Percentiles rank a stretch among this genome's conserved stretches.
phyloP scores from a whole-genome alignment of 768 basidiomycete species.

The Cystobasidium tubakii region DNA sequence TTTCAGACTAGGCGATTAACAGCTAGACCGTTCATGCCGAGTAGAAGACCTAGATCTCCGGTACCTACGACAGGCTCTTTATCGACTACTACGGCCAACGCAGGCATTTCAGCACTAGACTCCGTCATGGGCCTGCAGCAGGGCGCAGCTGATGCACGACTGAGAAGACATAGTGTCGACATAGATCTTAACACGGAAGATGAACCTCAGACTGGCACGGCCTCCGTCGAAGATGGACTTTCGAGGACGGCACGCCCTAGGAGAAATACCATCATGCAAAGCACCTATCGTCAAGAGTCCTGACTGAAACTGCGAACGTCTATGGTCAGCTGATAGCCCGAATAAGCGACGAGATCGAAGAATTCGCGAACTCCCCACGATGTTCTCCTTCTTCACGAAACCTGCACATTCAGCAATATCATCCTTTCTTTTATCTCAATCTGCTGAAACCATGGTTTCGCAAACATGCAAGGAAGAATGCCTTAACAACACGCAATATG shows the following conservation, averaged over 20 bases:
- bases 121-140: neutral
- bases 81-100: neutral
- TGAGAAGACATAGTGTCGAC: slow-evolving; percentile 4
- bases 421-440: too few species aligned
- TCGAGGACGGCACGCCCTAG: neutral
- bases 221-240: neutral
- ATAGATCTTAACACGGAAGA: neutral
- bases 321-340: neutral
- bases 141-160: neutral
- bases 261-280: neutral
- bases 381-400: neutral
- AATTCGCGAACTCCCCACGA: neutral
- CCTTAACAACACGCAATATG: too few species aligned
- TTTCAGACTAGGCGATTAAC: neutral
- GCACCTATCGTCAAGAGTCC: neutral
- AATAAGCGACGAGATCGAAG: neutral
- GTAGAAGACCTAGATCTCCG: neutral
- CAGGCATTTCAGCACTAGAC: neutral
- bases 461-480: too few species aligned
- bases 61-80: neutral
- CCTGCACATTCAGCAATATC: neutral
- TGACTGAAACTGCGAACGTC: too few species aligned
- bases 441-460: too few species aligned
- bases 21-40: neutral
- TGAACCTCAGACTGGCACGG: neutral